Evolutionary conservation across 2,329 filamentous ascomycete genomes (phyloP), one percentile per base, ranked within the genome.

Genomic region (Conoideocrella luteorostrata): DNA sequence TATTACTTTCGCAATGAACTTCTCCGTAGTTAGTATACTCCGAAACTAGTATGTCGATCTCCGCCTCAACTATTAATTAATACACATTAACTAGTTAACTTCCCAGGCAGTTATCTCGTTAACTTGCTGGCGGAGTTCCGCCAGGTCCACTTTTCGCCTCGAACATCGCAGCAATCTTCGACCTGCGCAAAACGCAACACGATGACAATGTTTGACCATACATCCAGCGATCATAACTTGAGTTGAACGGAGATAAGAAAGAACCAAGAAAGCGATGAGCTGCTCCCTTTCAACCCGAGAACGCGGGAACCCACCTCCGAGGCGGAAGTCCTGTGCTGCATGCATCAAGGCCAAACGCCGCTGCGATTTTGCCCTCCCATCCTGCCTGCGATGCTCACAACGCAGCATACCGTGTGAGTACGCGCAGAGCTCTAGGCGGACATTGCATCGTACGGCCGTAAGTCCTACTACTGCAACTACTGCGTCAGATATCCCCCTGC

Each of bases 291-390:
- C 59, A 22, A 46, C 56, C 9, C 50, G 53, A 28, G 69, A 71
- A 55, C 64, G 62, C 42, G 59, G 49, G 21, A 72, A 71, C 57
- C 70, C 69, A 26, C 72, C 66, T 35, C 67, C 67, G 4, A 59
- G 70, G 44, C 72, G 75, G 37, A 80, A 78, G 58, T 75, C 78
- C 4, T 82, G 77, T 52, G 62, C 67, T 4, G 69, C 71, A 21
- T 81, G 78, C 60, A 76, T 70, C 38, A 71, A 69, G 51, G 69
- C 76, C 20, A 81, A 80, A 56, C 68, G 77, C 12, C 72, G 71
- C 38, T 81, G 78, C 55, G 72, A 77, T 50, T 67, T 74, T 29
- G 66, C 65, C 15, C 54, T 67, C 12, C 77, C 77, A 2, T 54
- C 65, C 11, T 82, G 78, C 51, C 58, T 68, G 13, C 68, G 78